Evolutionary conservation across 1,139 yeast species (phyloP), one percentile per base, ranked within the genome.

Genomic region (Yamadazyma atlantica): DNA sequence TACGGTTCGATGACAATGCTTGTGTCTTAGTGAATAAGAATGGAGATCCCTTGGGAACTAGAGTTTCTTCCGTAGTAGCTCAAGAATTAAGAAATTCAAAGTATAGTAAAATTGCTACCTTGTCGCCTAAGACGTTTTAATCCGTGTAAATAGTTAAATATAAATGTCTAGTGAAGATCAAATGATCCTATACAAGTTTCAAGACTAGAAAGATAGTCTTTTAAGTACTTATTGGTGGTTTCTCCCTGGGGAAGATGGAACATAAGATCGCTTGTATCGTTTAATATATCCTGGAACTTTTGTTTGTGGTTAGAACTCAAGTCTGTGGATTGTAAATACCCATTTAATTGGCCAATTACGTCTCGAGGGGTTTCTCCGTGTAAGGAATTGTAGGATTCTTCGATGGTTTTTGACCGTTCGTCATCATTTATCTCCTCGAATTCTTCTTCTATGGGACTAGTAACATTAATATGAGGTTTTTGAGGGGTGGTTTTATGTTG

Each of bases 1-100:
- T 92, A 29, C 73, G 88, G 50, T 92, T 92, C 58, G 97, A 92
- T 58, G 99, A 92, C 63, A 92, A 92, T 61, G 98, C 98, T 1
- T 90, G 97, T 68, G 97, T 94, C 26, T 75, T 92, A 57, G 79
- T 92, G 45, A 90, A 92, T 66, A 89, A 89, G 64, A 83, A 82
- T 48, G 88, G 89, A 19, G 98, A 94, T 57, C 97, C 97, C 7
- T 74, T 92, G 39, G 99, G 98, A 10, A 85, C 97, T 26, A 84
- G 98, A 75, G 88, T 92, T 26, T 78, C 87, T 39, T 83, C 92
- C 29, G 95, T 87, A 37, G 97, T 92, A 23, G 96, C 97, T 29
- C 85, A 87, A 61, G 97, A 92, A 62, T 76, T 92, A 48, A 82
- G 83, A 66, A 88, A 85, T 46, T 82, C 81, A 65, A 85, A 88